Evolutionary conservation across 495 filamentous ascomycete species (phyloP), one percentile per base, ranked within the genome.

Genomic region (Astrothelium subdiscretum): DNA sequence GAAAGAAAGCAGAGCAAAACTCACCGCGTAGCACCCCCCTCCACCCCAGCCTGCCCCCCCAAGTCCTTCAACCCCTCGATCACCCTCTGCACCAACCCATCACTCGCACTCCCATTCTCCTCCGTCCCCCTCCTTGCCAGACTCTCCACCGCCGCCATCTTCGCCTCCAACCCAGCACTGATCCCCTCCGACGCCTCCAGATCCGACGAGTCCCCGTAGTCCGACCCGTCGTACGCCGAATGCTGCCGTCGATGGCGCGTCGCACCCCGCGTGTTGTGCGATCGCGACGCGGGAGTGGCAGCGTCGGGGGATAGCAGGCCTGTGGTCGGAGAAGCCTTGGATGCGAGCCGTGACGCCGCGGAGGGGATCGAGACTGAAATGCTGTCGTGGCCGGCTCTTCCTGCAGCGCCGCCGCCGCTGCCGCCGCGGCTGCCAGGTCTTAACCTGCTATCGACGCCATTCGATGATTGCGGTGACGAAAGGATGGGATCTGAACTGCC

Each of bases 1-100:
- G 20, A 57, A 66, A n/a, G 11, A 38, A 57, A 27, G 31, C 20
- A 43, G 54, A 38, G 57, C 51, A 58, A 29, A 3, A 75, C 78
- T 68, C 74, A 89, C 89, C 89, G 84, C 63, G 88, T 86, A 38
- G 89, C 86, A 69, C 85, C 86, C 43, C 87, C 85, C 72, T 95
- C 90, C 32, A 95, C 84, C 4, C 81, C 80, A 44, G 87, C 85
- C 72, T 96, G 91, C n/a, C 84, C 85, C 10, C 88, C 85, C 26
- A 97, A 77, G 71, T 92, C 89, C 67, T 83, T 83, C 61, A 96
- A 78, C 2, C 79, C 80, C 13, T 89, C 85, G 20, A 89, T 84
- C 27, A 92, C 82, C 42, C 90, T 78, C 66, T 82, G 75, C 60
- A 95, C 84, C 11, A 88, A 81, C 59, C 79, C 79, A 68, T 94